A percentile compares a stretch with the other conserved stretches of the same genome.
Conservation (phyloP, 495 filamentous ascomycete species). For the Podospora comata region DNA sequence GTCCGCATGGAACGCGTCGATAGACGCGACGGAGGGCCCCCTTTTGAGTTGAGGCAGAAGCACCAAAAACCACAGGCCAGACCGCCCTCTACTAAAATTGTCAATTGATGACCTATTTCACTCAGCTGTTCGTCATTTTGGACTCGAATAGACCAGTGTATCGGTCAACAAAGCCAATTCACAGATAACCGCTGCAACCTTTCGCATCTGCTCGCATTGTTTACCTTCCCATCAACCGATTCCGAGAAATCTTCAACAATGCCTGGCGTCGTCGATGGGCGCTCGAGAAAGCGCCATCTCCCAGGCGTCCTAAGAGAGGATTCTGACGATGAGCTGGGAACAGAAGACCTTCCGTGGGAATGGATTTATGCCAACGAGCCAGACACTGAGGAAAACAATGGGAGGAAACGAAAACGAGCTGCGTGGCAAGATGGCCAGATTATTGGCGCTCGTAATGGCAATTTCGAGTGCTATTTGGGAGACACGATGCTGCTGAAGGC, state of each 20-base stretch:
- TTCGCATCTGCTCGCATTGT: not conserved
- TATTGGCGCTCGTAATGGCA: slow-evolving; percentile 80
- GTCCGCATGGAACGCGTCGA: not conserved
- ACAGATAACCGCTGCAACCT: not conserved
- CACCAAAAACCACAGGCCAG: not conserved
- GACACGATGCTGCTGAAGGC: slow-evolving; percentile 85
- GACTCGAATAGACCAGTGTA: not conserved
- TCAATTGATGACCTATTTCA: not conserved
- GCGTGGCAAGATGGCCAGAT: slow-evolving; percentile 47
- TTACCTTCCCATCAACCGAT: not conserved
- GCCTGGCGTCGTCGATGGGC: slow-evolving; percentile 15
- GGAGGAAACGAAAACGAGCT: slow-evolving; percentile 41
- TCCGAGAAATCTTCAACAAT: slow-evolving; percentile 3
- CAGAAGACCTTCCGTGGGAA: slow-evolving; percentile 85
- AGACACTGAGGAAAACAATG: slow-evolving; percentile 25
- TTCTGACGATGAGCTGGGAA: slow-evolving; percentile 86
- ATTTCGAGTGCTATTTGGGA: slow-evolving; percentile 74
- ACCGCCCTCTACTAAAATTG: not conserved
- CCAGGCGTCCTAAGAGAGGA: slow-evolving; percentile 70
- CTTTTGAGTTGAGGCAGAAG: not conserved
- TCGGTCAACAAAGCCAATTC: not conserved
- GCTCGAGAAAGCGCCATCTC: slow-evolving; percentile 7
- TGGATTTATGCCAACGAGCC: slow-evolving; percentile 67
- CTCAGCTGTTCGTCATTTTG: not conserved
- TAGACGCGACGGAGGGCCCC: slow-evolving; percentile 7